Percentiles rank a stretch among this genome's conserved stretches.
Conservation (phyloP, 1,139 yeast species). For the Trichomonascaceae sp. region DNA sequence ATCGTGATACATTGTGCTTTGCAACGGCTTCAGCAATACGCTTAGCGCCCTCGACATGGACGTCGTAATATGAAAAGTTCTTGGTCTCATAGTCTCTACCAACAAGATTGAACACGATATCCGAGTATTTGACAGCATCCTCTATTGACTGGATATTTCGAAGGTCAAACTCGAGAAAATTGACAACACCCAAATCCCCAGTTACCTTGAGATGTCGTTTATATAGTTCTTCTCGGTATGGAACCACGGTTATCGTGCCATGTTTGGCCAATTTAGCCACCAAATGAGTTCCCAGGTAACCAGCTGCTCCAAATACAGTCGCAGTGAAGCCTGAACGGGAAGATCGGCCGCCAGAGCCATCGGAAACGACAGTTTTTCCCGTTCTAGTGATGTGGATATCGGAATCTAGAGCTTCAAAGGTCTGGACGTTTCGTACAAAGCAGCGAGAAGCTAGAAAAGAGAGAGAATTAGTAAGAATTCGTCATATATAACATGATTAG, state of each 20-base stretch:
- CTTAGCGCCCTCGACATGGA: slow-evolving; percentile 71
- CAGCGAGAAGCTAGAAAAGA: slow-evolving; percentile 5
- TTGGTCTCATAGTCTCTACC: slow-evolving; percentile 77
- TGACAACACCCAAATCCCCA: slow-evolving; percentile 86
- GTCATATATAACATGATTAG: neutral
- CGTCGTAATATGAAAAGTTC: slow-evolving; percentile 77
- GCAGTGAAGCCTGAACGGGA: slow-evolving; percentile 90
- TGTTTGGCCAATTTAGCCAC: slow-evolving; percentile 71
- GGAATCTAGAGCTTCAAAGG: slow-evolving; percentile 37
- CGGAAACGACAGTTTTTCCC: slow-evolving; percentile 65
- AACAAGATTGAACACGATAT: slow-evolving; percentile 73
- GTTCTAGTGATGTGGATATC: slow-evolving; percentile 71
- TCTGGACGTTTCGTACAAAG: slow-evolving; percentile 29
- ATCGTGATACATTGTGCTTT: slow-evolving; percentile 69
- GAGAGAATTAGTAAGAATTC: neutral
- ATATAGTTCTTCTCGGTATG: slow-evolving; percentile 75
- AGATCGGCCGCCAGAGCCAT: slow-evolving; percentile 74
- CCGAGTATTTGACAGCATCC: slow-evolving; percentile 75
- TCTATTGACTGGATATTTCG: slow-evolving; percentile 72
- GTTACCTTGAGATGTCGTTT: slow-evolving; percentile 74
- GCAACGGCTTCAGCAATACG: slow-evolving; percentile 71
- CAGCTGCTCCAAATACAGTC: slow-evolving; percentile 80
- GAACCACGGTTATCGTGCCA: slow-evolving; percentile 73
- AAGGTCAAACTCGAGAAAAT: slow-evolving; percentile 76
- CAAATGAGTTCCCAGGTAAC: slow-evolving; percentile 71